Evolutionary conservation across 73 alveolate species (phyloP), one percentile per base, ranked within the genome.

Genomic region (Tetrahymena malaccensis): DNA sequence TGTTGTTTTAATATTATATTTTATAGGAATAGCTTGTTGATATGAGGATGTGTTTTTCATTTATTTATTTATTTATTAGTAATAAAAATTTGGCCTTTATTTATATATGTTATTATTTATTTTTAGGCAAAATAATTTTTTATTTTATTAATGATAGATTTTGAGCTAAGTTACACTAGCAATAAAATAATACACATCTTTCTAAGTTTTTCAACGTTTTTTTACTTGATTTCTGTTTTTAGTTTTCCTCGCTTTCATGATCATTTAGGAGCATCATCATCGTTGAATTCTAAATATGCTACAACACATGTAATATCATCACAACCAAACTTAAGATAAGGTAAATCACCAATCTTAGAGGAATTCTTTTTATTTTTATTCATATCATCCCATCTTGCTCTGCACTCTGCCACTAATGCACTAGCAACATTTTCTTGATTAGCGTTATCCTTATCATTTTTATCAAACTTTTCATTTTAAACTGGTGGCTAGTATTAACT

Each of bases 321-420:
- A 40, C 97, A 95, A 43, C 97, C 97, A 55, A 44, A 95, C 84
- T 95, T 95, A 11, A 95, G 83, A 35, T 95, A 95, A 10, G 97
- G 97, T 43, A 95, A 95, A 95, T 95, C 97, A 37, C 97, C 97
- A 50, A 95, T 95, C 94, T 89, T 95, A 10, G 97, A 95, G 93
- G 93, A 85, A 50, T 89, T 95, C 50, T 95, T 95, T 57, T 95
- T 95, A 37, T 85, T 43, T 34, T 95, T 95, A 34, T 95, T 95
- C 95, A 89, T 89, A 55, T 95, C 97, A 95, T 97, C 98, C 98
- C 98, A 97, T 96, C 98, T 96, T 84, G 96, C 84, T 85, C 98
- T 97, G 57, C 98, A 97, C 96, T 97, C 98, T 12, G 93, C 96
- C 37, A 94, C 97, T 1, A 97, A 89, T 43, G 97, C 96, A 17